phyloP scores from a whole-genome alignment of 208 protist species.

The Leptomonas pyrrhocoris region DNA sequence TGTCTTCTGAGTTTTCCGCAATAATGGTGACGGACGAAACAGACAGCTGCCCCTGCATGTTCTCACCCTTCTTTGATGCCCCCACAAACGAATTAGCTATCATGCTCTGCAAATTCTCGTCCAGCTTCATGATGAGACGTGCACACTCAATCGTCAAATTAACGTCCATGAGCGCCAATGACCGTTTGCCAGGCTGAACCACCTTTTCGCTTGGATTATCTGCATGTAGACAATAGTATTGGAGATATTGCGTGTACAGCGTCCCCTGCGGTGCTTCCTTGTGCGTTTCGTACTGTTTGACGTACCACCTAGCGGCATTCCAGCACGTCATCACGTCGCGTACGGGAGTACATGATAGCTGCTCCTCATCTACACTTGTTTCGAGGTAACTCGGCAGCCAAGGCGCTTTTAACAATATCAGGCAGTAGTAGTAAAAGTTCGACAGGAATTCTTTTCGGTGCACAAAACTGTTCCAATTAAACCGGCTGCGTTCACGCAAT shows the following conservation, averaged over 20 bases:
- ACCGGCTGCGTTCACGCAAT: conserved; percentile 15
- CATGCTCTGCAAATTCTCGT: conserved; percentile 4
- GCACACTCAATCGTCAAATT: conserved; percentile 15
- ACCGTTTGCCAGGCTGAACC: neutral
- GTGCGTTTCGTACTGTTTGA: conserved; percentile 16
- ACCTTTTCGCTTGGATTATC: neutral
- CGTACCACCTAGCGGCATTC: conserved; percentile 21
- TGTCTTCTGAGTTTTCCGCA: conserved; percentile 7
- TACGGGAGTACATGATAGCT: conserved; percentile 10
- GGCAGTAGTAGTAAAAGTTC: conserved; percentile 21
- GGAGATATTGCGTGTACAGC: conserved; percentile 24
- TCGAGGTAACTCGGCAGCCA: conserved; percentile 23
- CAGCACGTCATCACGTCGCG: conserved; percentile 36
- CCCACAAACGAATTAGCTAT: neutral
- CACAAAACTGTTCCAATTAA: conserved; percentile 32
- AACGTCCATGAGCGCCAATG: conserved; percentile 6
- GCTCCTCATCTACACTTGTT: conserved; percentile 7
- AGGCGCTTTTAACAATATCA: conserved; percentile 26
- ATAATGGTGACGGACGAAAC: conserved; percentile 10
- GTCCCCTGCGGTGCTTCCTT: conserved; percentile 5
- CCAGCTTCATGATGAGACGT: conserved; percentile 9
- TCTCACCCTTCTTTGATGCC: neutral
- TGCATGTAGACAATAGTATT: conserved; percentile 7
- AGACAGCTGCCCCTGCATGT: conserved; percentile 8
- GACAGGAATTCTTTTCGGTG: conserved; percentile 19